phyloP scores from a whole-genome alignment of 2,329 filamentous ascomycete genomes.

The Coleophoma crateriformis region DNA sequence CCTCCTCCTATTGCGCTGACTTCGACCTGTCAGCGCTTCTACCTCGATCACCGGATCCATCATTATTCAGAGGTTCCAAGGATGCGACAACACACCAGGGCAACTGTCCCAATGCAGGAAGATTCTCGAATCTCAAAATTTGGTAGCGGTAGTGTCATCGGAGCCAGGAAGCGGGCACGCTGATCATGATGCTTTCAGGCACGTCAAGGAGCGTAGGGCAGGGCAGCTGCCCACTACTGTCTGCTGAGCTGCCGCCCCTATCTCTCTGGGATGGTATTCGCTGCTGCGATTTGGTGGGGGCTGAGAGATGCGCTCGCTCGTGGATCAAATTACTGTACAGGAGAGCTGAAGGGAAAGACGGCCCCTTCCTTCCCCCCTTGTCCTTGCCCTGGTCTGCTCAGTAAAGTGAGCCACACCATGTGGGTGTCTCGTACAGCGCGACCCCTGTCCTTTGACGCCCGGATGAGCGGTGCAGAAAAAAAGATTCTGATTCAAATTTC shows the following conservation, averaged over 20 bases:
- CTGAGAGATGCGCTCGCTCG: too few species aligned
- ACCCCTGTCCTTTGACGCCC: not conserved
- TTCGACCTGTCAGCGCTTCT: not conserved
- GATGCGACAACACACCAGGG: not conserved
- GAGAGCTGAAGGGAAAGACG: too few species aligned
- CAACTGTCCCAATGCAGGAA: too few species aligned
- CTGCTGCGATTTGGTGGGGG: too few species aligned
- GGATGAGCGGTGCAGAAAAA: not conserved
- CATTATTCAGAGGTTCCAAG: not conserved
- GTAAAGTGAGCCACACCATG: not conserved
- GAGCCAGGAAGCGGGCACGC: not conserved
- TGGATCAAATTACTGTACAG: too few species aligned
- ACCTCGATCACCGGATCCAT: not conserved
- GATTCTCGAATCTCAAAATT: not conserved
- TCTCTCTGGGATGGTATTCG: too few species aligned
- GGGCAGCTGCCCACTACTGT: not conserved
- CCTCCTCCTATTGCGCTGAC: not conserved
- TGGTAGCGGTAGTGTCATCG: not conserved
- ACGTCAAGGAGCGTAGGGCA: not conserved
- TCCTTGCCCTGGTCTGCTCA: too few species aligned
- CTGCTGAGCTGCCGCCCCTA: not conserved
- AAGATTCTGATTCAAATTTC: not conserved
- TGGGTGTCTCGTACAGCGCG: not conserved
- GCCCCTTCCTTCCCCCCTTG: too few species aligned
- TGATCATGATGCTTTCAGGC: not conserved